Conservation (phyloP, 768 basidiomycete genomes). For the Mycena epipterygia region DNA sequence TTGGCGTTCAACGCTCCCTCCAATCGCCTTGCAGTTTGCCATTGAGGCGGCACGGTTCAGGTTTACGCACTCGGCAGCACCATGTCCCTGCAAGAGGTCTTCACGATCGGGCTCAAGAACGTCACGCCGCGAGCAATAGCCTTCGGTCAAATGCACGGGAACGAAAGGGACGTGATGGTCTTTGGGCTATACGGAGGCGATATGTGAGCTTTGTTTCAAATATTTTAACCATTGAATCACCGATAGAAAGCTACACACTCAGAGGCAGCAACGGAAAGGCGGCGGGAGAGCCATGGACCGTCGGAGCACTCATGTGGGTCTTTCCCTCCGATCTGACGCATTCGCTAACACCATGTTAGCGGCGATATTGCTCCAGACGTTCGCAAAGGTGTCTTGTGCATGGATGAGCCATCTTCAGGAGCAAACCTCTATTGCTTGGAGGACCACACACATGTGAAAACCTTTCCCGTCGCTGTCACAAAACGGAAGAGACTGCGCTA, state of each 20-base stretch:
- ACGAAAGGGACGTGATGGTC: constrained; percentile 31
- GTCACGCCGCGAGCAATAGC: constrained; percentile 36
- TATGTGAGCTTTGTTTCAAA: constrained; percentile 31
- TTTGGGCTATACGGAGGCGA: constrained; percentile 37
- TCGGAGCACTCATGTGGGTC: constrained; percentile 37
- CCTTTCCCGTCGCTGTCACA: constrained; percentile 26
- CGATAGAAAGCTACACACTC: constrained; percentile 30
- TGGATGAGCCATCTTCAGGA: constrained; percentile 28
- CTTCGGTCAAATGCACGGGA: constrained; percentile 31
- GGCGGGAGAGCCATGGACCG: constrained; percentile 16
- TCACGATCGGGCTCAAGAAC: constrained; percentile 31
- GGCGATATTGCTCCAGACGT: constrained; percentile 25
- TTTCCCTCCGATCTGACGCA: constrained; percentile 5
- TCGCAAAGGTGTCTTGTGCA: constrained; percentile 25
- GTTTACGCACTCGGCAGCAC: constrained; percentile 31
- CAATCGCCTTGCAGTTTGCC: constrained; percentile 38
- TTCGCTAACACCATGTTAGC: constrained; percentile 16
- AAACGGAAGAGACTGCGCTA: constrained; percentile 28
- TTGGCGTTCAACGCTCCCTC: constrained; percentile 37
- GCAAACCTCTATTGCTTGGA: constrained; percentile 24
- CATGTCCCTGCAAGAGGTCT: constrained; percentile 32
- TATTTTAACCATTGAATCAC: constrained; percentile 15
- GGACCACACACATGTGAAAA: constrained; percentile 19
- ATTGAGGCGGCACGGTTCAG: constrained; percentile 35
- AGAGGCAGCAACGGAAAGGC: constrained; percentile 29